Evolutionary conservation across 2,329 filamentous ascomycete species (phyloP).

Genomic region (Paracoccidioides lutzii): DNA sequence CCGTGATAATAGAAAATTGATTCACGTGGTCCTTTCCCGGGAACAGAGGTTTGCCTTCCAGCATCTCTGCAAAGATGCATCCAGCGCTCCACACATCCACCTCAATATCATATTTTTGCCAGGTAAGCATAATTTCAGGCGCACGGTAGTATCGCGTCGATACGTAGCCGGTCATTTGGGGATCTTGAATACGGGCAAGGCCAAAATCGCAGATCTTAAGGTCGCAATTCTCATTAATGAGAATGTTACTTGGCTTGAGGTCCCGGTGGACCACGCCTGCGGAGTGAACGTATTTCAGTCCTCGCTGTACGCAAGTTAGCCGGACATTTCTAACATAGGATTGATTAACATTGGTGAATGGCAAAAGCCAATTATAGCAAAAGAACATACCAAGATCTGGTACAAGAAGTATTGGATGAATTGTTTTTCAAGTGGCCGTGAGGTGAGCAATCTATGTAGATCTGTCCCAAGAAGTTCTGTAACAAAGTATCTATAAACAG

Average conservation of each 20-base stretch:
- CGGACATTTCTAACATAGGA: neutral
- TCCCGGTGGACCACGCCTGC: conserved; percentile 96
- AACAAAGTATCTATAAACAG: conserved; percentile 68
- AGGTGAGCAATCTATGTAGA: conserved; percentile 87
- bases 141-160: conserved; percentile 98
- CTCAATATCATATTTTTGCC: conserved; percentile 99
- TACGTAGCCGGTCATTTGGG: conserved; percentile 98
- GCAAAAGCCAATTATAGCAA: neutral
- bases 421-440: conserved; percentile 92
- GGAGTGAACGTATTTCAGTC: conserved; percentile 97
- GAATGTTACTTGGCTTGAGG: conserved; percentile 95
- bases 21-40: conserved; percentile 99
- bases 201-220: conserved; percentile 99
- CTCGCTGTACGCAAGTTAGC: conserved; percentile 49
- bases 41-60: conserved; percentile 90
- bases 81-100: conserved; percentile 85
- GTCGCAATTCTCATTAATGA: conserved; percentile 99
- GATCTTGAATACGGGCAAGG: conserved; percentile 91
- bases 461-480: conserved; percentile 96
- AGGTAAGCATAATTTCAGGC: conserved; percentile 99
- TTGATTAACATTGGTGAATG: neutral
- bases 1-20: conserved; percentile 98
- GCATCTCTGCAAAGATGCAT: conserved; percentile 4
- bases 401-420: conserved; percentile 99
- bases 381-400: conserved; percentile 73